These are phyloP conservation scores for Aeminium ludgeri DNA, from an alignment of 495 filamentous ascomycete species.

Conservation along the genomic window DNA sequence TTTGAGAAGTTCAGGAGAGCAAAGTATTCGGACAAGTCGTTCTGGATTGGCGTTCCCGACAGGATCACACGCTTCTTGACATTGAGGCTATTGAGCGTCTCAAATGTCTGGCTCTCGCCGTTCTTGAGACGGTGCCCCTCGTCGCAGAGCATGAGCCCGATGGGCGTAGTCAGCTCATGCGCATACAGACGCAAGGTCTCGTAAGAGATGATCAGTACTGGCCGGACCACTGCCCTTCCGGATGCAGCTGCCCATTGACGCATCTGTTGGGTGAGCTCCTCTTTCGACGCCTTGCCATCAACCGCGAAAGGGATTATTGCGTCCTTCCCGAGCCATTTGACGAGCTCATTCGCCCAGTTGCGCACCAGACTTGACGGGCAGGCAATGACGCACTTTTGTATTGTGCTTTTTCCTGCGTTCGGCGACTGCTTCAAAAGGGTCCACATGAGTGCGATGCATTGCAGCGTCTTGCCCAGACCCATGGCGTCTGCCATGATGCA, in stretches of 20 bases:
- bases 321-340: conserved; percentile 90
- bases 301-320: conserved; percentile 88
- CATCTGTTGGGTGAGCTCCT: conserved; percentile 74
- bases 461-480: conserved; percentile 90
- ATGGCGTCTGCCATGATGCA: conserved; percentile 99
- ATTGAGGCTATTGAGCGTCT: conserved; percentile 72
- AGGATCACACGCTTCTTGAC: conserved; percentile 86
- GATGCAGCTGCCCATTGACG: conserved; percentile 88
- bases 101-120: conserved; percentile 87
- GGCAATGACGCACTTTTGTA: conserved; percentile 97
- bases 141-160: conserved; percentile 91
- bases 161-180: conserved; percentile 71
- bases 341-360: conserved; percentile 93
- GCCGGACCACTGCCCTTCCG: conserved; percentile 76
- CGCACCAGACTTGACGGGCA: conserved; percentile 91
- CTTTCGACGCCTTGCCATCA: conserved; percentile 90
- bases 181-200: conserved; percentile 86
- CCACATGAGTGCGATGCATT: conserved; percentile 80
- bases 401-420: conserved; percentile 79
- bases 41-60: conserved; percentile 94
- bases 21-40: conserved; percentile 95
- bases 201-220: conserved; percentile 98
- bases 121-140: conserved; percentile 99
- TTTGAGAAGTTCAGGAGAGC: conserved; percentile 94
- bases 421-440: conserved; percentile 90